phyloP scores from a whole-genome alignment of 2,329 filamentous ascomycete species.

The Paecilomyces fulvus region DNA sequence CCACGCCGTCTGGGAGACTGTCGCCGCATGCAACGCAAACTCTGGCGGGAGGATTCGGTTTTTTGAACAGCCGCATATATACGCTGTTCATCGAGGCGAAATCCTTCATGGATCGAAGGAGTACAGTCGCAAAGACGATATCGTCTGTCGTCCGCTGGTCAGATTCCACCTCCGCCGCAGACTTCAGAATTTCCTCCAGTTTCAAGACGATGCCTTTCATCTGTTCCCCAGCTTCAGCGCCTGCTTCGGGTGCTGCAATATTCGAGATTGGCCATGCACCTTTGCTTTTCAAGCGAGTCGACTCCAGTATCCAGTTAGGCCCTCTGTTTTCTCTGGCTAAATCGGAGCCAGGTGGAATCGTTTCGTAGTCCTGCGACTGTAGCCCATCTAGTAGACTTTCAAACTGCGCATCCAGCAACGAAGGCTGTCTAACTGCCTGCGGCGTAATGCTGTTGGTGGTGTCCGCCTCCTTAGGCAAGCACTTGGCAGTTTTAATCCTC shows the following conservation, averaged over 20 bases:
- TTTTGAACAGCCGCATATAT: constrained; percentile 66
- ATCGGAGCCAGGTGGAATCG: not conserved
- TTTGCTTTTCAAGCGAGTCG: constrained; percentile 13
- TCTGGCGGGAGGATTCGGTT: constrained; percentile 74
- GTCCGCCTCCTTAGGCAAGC: constrained; percentile 39
- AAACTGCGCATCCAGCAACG: constrained; percentile 59
- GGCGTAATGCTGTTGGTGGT: constrained; percentile 10
- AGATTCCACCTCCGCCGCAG: not conserved
- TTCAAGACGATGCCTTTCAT: constrained; percentile 27
- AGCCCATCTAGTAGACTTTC: constrained; percentile 25
- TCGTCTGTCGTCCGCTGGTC: constrained; percentile 22
- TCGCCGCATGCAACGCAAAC: constrained; percentile 74
- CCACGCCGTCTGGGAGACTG: constrained; percentile 50
- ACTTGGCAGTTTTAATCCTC: constrained; percentile 49
- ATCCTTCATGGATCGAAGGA: constrained; percentile 70
- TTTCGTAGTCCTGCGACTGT: not conserved
- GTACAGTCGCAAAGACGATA: constrained; percentile 47
- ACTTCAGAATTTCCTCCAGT: constrained; percentile 10
- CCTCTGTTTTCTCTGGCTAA: not conserved
- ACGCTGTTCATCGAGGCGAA: constrained; percentile 67
- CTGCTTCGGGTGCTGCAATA: constrained; percentile 31
- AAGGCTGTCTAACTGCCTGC: constrained; percentile 44
- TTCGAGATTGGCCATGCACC: constrained; percentile 29
- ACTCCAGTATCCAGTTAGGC: constrained; percentile 6
- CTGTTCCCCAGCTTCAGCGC: constrained; percentile 31